Base-by-base conservation (phyloP, 78 protist species). In the Planoprotostelium fungivorum region DNA sequence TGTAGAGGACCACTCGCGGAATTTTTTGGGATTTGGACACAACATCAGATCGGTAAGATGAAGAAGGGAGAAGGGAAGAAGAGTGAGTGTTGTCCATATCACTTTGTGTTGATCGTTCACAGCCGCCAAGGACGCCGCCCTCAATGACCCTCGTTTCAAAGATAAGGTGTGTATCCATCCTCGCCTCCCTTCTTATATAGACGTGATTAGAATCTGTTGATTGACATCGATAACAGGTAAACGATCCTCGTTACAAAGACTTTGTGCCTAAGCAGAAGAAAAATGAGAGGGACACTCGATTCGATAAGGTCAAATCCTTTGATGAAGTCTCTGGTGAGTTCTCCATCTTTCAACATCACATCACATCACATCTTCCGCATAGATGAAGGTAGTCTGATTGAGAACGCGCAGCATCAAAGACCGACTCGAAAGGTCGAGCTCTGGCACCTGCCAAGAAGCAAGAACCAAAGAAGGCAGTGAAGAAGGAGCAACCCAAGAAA, bases 401-500 rank as follows among this genome's bases (percentile, higher is more conserved):
- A 51, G 5, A 5, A 51, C 16, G 16, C 73, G 16, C 73, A 51
- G 73, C 73, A 51, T 51, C 73, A 51, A 51, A 51, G 16, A 16
- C 16, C 31, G 73, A 51, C 16, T 5, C 73, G 31, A 51, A 16
- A 51, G 73, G 73, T 25, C 5, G 73, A 16, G 16, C 5, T 25
- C 31, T 51, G 16, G 73, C 5, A 25, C 73, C 16, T 51, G 73
- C 5, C 5, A 16, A 51, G 16, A 16, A 51, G 73, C 73, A 51
- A 51, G 16, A 51, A 16, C 73, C 73, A 51, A 5, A 51, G 16
- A 51, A 51, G 73, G 31, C 73, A 51, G 73, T 16, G 16, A 51
- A 51, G 73, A 16, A 51, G 16, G 73, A 51, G 16, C 73, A 51
- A 51, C 73, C 16, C 73, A 90, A 39, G 92, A 90, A 28, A 89